A percentile compares a stretch with the other conserved stretches of the same genome.
These are phyloP conservation scores for Solanum microdontum DNA, from an alignment of 257 asterid species.

Conservation along the genomic window DNA sequence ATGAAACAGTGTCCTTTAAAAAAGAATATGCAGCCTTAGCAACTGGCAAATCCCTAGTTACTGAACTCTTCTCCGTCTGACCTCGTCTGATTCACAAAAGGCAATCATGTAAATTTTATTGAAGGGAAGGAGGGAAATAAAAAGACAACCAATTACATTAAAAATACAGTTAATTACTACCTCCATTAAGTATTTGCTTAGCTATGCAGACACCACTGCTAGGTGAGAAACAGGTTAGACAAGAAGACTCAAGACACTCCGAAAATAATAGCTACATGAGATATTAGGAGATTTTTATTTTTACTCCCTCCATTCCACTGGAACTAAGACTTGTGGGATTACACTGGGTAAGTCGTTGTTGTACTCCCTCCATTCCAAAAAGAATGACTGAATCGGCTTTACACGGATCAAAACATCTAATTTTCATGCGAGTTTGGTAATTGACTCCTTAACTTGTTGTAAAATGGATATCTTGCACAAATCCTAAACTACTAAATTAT, in stretches of 20 bases:
- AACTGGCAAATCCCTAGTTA: slow-evolving; percentile 67
- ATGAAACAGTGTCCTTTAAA: slow-evolving; percentile 55
- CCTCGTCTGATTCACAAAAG: slow-evolving; percentile 53
- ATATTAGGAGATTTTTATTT: background rate
- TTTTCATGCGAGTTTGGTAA: background rate
- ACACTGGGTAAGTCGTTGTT: background rate
- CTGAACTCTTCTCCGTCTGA: slow-evolving; percentile 76
- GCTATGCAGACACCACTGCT: background rate
- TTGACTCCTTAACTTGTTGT: background rate
- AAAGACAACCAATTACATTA: background rate
- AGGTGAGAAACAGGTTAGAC: background rate
- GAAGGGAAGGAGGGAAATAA: background rate
- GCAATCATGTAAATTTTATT: background rate
- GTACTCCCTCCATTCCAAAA: background rate
- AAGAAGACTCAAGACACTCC: background rate
- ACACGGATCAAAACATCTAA: background rate
- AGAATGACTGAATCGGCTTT: background rate
- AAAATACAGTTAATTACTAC: background rate
- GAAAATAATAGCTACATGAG: background rate
- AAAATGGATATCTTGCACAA: background rate
- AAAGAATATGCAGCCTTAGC: slow-evolving; percentile 75
- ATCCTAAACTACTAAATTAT: background rate
- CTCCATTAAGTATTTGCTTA: background rate
- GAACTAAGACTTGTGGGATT: background rate
- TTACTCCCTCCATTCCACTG: background rate